Percentiles rank a stretch among this genome's conserved stretches.
These are phyloP conservation scores for Neurospora intermedia DNA, from an alignment of 495 filamentous ascomycete genomes.

Conservation along the genomic window DNA sequence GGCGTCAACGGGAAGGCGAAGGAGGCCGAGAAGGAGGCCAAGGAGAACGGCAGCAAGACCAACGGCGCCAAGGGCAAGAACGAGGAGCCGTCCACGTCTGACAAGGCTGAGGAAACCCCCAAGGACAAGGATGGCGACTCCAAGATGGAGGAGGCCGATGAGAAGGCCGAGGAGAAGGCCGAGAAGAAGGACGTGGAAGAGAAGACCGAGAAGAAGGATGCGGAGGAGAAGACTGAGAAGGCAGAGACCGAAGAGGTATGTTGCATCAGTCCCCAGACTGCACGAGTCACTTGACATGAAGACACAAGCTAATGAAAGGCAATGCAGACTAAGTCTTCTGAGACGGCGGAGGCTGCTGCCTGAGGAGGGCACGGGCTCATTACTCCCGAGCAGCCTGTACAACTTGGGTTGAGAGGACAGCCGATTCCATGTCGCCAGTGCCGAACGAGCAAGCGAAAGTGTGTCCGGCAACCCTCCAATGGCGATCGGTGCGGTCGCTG, in stretches of 20 bases:
- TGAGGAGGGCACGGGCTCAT: background rate
- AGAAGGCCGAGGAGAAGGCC: constrained; percentile 15
- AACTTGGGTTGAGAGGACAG: background rate
- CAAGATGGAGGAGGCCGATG: constrained; percentile 12
- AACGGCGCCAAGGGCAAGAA: constrained; percentile 30
- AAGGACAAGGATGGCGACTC: constrained; percentile 20
- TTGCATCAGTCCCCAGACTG: background rate
- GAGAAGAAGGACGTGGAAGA: background rate
- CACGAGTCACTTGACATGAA: background rate
- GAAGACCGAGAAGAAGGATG: constrained; percentile 9
- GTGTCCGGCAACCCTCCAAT: background rate
- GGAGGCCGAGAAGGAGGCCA: constrained; percentile 43
- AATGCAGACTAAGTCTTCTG: constrained; percentile 11
- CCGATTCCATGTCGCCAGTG: background rate
- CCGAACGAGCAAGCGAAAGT: background rate
- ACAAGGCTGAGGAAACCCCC: constrained; percentile 17
- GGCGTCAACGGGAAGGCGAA: constrained; percentile 31
- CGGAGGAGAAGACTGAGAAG: constrained; percentile 16
- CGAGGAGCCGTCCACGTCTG: constrained; percentile 25
- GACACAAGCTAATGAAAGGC: background rate
- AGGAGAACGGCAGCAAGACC: constrained; percentile 31
- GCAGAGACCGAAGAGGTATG: constrained; percentile 25
- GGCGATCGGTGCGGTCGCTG: background rate
- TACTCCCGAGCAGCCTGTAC: background rate
- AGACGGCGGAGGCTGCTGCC: constrained; percentile 18